These are phyloP conservation scores for Fusarium sublunatum DNA, from an alignment of 2,329 filamentous ascomycete species.

Conservation along the genomic window DNA sequence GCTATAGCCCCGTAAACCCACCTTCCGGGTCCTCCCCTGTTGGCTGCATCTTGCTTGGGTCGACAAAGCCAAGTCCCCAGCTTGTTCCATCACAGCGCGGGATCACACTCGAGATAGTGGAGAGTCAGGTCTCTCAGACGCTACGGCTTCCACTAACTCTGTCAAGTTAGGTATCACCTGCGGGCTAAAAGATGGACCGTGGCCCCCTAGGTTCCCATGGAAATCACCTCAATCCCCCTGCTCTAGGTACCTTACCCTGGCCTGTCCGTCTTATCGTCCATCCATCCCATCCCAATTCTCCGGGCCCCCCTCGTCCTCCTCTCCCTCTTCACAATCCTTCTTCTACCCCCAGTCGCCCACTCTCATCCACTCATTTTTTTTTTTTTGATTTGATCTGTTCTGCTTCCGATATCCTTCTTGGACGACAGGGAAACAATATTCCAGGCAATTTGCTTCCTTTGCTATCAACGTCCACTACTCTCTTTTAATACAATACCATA, in stretches of 20 bases:
- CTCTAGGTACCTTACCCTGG: neutral
- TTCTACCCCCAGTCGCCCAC: constrained; percentile 45
- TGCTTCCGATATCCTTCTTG: constrained; percentile 29
- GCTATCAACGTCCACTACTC: constrained; percentile 37
- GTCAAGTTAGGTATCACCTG: constrained; percentile 25
- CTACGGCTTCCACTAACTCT: constrained; percentile 32
- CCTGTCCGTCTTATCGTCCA: constrained; percentile 32
- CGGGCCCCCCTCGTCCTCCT: constrained; percentile 28
- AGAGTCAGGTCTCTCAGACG: constrained; percentile 14
- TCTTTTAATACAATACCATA: constrained; percentile 38
- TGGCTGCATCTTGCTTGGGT: constrained; percentile 18
- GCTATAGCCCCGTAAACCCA: constrained; percentile 21
- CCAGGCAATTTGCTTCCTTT: constrained; percentile 44
- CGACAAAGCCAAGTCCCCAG: constrained; percentile 15
- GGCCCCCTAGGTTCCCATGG: constrained; percentile 6
- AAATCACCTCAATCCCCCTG: constrained; percentile 4
- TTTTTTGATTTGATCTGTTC: constrained; percentile 34
- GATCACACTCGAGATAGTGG: constrained; percentile 14
- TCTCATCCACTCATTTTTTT: constrained; percentile 34
- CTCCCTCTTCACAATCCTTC: constrained; percentile 28
- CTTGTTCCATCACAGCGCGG: constrained; percentile 1
- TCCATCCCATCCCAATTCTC: constrained; percentile 35
- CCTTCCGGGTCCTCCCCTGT: constrained; percentile 34
- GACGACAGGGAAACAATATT: constrained; percentile 44
- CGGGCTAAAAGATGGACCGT: constrained; percentile 1